phyloP scores from a whole-genome alignment of 2,329 filamentous ascomycete genomes.

The Verticillium nubilum region DNA sequence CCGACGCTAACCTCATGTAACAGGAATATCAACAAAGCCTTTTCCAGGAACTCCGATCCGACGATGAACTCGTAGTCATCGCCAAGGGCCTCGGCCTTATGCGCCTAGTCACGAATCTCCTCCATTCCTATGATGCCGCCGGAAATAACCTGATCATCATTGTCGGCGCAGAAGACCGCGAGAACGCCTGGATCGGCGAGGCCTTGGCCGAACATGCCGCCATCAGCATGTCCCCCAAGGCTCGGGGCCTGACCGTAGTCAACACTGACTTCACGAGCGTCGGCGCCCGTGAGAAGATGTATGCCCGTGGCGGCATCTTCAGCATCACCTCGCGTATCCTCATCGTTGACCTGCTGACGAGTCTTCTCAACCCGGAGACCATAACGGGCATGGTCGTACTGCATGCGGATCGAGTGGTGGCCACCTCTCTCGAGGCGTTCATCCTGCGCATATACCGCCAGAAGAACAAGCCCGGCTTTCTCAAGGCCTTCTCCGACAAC shows the following conservation, averaged over 20 bases:
- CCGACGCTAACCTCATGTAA: conserved; percentile 2
- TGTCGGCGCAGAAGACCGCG: conserved; percentile 83
- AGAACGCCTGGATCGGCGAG: conserved; percentile 97
- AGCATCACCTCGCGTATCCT: conserved; percentile 94
- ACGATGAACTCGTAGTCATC: conserved; percentile 91
- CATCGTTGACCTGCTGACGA: conserved; percentile 88
- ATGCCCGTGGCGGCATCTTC: conserved; percentile 82
- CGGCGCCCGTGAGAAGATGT: conserved; percentile 83
- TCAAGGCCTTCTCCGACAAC: conserved; percentile 93
- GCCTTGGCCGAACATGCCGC: conserved; percentile 92
- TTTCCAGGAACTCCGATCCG: conserved; percentile 80
- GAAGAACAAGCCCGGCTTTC: conserved; percentile 87
- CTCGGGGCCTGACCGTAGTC: conserved; percentile 81
- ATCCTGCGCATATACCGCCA: conserved; percentile 91
- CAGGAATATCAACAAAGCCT: conserved; percentile 91
- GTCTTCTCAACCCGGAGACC: conserved; percentile 71
- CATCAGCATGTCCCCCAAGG: conserved; percentile 75
- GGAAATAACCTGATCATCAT: conserved; percentile 90
- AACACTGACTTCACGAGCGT: conserved; percentile 94
- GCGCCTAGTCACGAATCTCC: conserved; percentile 87
- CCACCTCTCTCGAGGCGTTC: conserved; percentile 89
- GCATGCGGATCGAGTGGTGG: conserved; percentile 80
- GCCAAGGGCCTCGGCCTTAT: conserved; percentile 89
- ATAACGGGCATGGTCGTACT: conserved; percentile 84
- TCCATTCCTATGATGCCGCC: conserved; percentile 94